Base-by-base conservation (phyloP, 768 basidiomycete species). In the Tylopilus subfusipes region DNA sequence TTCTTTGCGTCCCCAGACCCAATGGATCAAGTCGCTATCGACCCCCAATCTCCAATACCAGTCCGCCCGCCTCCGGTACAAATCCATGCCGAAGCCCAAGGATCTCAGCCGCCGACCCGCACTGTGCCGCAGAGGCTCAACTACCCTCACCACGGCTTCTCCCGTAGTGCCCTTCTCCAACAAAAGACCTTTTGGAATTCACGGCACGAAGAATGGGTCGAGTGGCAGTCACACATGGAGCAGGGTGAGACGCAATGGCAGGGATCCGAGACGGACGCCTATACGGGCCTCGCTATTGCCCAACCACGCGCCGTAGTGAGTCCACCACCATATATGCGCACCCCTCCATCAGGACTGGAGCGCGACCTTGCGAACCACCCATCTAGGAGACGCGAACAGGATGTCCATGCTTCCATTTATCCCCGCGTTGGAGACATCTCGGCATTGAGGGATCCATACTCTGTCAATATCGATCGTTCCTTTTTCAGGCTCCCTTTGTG, bases 381-480 rank as follows among this genome's bases (percentile, higher is more conserved):
- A 6, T 43, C 49, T 5, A 52, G 34, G 40, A 40, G 45, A 40
- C 48, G 42, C 38, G 46, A 52, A 33, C 55, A 63, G 22, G 58
- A 68, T 42, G 39, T 62, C 14, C 58, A 63, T 12, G 58, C 73
- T 43, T 56, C 68, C 48, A 70, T 72, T 42, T 72, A 82, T 62
- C 86, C 86, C n/a, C 78, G 86, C 3, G 76, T 79, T 12, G 86
- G 86, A 6, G 86, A 88, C 57, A 68, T 88, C 24, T 65, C 74
- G 1, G 75, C 82, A 2, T 68, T 87, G 36, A 78, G 80, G 25
- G 84, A 88, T 61, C 79, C 82, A 3, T 81, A 80, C 61, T 76
- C 76, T 46, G 75, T 72, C 55, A 72, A 80, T 48, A 74, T 84
- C 47, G 86, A 88, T 65, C 80, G 80, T 12, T 81, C 72, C 57